A percentile compares a stretch with the other conserved stretches of the same genome.
Conservation (phyloP, 805 yeast species). For the Teunomyces atbi region DNA sequence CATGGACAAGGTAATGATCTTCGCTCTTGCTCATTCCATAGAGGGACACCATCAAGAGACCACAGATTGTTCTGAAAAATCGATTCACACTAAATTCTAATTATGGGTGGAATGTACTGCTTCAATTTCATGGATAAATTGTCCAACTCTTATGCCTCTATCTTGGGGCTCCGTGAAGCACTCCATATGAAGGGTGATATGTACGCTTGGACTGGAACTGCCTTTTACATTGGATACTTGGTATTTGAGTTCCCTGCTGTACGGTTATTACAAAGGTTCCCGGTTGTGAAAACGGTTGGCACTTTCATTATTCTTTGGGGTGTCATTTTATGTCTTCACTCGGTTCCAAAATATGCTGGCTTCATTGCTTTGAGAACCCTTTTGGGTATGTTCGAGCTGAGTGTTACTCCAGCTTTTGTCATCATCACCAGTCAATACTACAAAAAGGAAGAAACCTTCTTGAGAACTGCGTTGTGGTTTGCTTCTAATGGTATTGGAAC, state of each 20-base stretch:
- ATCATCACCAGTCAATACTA: constrained; percentile 37
- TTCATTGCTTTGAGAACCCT: constrained; percentile 37
- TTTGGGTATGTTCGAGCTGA: constrained; percentile 39
- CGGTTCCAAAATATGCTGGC: constrained; percentile 46
- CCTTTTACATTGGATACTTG: constrained; percentile 57
- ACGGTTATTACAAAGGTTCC: constrained; percentile 51
- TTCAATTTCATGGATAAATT: constrained; percentile 61
- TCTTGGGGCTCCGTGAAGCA: constrained; percentile 48
- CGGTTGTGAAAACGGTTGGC: constrained; percentile 52
- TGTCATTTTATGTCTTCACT: constrained; percentile 48
- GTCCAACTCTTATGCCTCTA: constrained; percentile 50
- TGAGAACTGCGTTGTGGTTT: constrained; percentile 38
- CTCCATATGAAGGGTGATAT: constrained; percentile 42
- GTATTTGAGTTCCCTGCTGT: constrained; percentile 52
- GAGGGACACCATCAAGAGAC: constrained; percentile 27
- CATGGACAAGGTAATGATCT: constrained; percentile 48
- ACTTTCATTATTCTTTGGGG: constrained; percentile 61
- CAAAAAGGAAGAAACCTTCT: constrained; percentile 31
- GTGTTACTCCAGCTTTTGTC: constrained; percentile 41
- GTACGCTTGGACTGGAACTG: constrained; percentile 45
- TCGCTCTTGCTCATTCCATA: constrained; percentile 28
- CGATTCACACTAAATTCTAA: constrained; percentile 49
- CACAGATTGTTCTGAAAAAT: constrained; percentile 45
- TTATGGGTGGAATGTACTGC: constrained; percentile 48
- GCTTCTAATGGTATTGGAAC: constrained; percentile 37